Conservation (phyloP, 495 filamentous ascomycete species). For the Xylaria castorea region DNA sequence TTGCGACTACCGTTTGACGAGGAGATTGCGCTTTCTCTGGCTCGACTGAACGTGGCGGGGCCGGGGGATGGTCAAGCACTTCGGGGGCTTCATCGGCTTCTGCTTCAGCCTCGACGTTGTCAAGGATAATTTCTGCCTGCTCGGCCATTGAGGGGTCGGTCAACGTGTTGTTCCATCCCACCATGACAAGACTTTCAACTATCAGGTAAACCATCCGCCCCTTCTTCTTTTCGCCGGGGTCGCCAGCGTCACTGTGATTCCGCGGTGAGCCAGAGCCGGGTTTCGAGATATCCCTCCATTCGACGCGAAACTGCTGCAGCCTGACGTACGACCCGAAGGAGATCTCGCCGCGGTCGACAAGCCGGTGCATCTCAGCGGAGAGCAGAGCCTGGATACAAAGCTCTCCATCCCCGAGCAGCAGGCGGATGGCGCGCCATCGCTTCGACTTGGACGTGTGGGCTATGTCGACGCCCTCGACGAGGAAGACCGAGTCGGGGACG, state of each 20-base stretch:
- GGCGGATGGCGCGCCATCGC: constrained; percentile 39
- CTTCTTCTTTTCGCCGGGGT: background rate
- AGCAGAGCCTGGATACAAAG: constrained; percentile 54
- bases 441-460: constrained; percentile 34
- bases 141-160: constrained; percentile 33
- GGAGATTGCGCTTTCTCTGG: background rate
- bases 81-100: background rate
- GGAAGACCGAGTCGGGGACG: constrained; percentile 49
- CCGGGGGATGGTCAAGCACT: background rate
- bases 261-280: background rate
- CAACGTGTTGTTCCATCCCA: constrained; percentile 49
- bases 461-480: constrained; percentile 51
- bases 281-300: constrained; percentile 25
- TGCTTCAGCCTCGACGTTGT: background rate
- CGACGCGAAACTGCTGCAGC: constrained; percentile 41
- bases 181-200: constrained; percentile 47
- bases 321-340: constrained; percentile 50
- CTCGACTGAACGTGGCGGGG: background rate
- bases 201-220: constrained; percentile 46
- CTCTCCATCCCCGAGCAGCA: constrained; percentile 54
- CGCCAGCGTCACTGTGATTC: background rate
- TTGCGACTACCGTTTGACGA: background rate
- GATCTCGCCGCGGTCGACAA: constrained; percentile 47
- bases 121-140: constrained; percentile 21
- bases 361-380: constrained; percentile 42